These are phyloP conservation scores for Cenchrus purpureus DNA, from an alignment of 176 grass and related monocot species.

Conservation along the genomic window DNA sequence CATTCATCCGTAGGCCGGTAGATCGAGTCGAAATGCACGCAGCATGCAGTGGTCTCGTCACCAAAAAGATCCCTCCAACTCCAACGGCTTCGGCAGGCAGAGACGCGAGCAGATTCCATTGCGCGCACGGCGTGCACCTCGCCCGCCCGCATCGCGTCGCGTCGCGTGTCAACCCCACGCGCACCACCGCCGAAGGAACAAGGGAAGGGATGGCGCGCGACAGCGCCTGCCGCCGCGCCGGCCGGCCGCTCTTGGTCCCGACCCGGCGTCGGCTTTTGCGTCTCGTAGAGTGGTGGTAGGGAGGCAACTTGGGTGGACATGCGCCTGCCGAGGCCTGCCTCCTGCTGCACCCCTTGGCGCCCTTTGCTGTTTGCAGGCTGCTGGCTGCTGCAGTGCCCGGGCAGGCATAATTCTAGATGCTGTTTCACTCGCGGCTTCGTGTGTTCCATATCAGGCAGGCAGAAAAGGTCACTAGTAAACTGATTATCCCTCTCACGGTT, in stretches of 20 bases:
- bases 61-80: too few relatives aligned
- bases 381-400: not conserved
- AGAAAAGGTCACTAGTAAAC: not conserved
- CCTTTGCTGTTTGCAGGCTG: not conserved
- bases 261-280: not conserved
- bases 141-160: not conserved
- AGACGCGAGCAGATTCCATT: too few relatives aligned
- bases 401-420: not conserved
- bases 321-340: not conserved
- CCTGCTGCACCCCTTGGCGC: too few relatives aligned
- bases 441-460: conserved; percentile 10
- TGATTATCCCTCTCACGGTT: not conserved
- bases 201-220: not conserved
- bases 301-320: not conserved
- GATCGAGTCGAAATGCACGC: too few relatives aligned
- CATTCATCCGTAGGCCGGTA: too few relatives aligned
- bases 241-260: not conserved
- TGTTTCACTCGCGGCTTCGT: not conserved
- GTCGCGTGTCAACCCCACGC: conserved; percentile 9
- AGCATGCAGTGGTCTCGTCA: too few relatives aligned
- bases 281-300: not conserved
- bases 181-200: not conserved
- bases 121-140: not conserved
- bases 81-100: too few relatives aligned
- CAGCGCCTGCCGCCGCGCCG: conserved; percentile 25